Conservation (phyloP, 2,329 filamentous ascomycete species). For the Bimuria novae-zelandiae region DNA sequence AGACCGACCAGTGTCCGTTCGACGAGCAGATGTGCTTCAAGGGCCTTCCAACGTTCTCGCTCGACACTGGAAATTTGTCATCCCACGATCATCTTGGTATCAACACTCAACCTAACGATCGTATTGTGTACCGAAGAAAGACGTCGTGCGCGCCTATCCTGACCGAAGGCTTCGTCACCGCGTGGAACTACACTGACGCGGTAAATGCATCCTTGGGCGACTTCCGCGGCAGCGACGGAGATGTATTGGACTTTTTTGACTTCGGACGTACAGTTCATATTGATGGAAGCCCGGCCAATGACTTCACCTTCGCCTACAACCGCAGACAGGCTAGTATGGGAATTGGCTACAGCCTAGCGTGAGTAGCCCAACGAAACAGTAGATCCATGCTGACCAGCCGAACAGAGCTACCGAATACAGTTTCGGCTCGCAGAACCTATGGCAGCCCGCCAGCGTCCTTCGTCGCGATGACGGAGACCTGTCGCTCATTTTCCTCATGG, state of each 20-base stretch:
- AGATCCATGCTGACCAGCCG: background rate
- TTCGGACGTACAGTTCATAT: background rate
- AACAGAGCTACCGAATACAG: background rate
- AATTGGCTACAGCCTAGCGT: constrained; percentile 7
- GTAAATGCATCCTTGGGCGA: background rate
- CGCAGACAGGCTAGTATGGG: constrained; percentile 3
- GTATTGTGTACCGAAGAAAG: constrained; percentile 11
- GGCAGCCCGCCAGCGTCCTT: constrained; percentile 8
- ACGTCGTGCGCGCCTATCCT: constrained; percentile 18
- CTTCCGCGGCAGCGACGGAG: constrained; percentile 3
- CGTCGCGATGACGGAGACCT: constrained; percentile 11
- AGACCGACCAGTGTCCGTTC: constrained; percentile 14
- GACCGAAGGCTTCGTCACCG: constrained; percentile 1
- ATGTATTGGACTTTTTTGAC: constrained; percentile 5
- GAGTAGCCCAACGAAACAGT: background rate
- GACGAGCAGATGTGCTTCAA: constrained; percentile 11
- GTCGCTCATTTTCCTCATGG: constrained; percentile 12
- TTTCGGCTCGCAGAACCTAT: constrained; percentile 4
- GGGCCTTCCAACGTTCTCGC: background rate
- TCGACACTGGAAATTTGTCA: constrained; percentile 21
- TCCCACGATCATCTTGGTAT: constrained; percentile 21
- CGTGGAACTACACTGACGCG: constrained; percentile 6
- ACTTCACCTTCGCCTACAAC: constrained; percentile 10
- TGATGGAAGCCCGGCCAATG: background rate
- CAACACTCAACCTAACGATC: constrained; percentile 15